Percentiles rank a stretch among this genome's conserved stretches.
Evolutionary conservation across 2,329 filamentous ascomycete species (phyloP).

Genomic region (Neofusicoccum umdonicola): DNA sequence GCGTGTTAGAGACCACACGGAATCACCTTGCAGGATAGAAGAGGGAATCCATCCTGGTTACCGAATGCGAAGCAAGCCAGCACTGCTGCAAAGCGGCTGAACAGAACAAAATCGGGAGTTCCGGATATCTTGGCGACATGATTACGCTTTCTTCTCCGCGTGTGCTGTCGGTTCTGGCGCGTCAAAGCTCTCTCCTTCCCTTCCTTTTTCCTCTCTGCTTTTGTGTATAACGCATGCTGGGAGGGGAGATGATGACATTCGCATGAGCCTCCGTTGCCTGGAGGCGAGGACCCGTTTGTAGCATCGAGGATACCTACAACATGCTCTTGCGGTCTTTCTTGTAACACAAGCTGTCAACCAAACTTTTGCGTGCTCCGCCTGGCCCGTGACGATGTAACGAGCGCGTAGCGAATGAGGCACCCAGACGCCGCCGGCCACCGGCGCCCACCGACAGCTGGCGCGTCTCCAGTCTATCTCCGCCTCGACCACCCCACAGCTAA

Average conservation of each 20-base stretch:
- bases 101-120: constrained; percentile 37
- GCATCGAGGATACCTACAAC: constrained; percentile 48
- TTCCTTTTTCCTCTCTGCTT: constrained; percentile 9
- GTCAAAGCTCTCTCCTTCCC: constrained; percentile 16
- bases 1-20: constrained; percentile 25
- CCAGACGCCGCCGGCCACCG: constrained; percentile 1
- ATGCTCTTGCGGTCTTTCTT: constrained; percentile 41
- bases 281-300: constrained; percentile 40
- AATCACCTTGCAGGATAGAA: constrained; percentile 44
- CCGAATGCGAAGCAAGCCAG: constrained; percentile 38
- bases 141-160: constrained; percentile 35
- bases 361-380: neutral
- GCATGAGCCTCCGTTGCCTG: constrained; percentile 29
- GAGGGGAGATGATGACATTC: constrained; percentile 42
- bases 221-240: constrained; percentile 41
- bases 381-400: neutral
- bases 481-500: constrained; percentile 11
- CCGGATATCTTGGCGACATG: constrained; percentile 45
- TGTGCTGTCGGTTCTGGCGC: constrained; percentile 39
- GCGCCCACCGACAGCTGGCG: constrained; percentile 9
- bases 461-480: constrained; percentile 7
- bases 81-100: constrained; percentile 26
- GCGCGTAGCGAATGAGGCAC: neutral
- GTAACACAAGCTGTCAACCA: constrained; percentile 7
- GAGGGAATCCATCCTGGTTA: constrained; percentile 38